These are phyloP conservation scores for Claviceps humidiphila DNA, from an alignment of 2,329 filamentous ascomycete genomes.

Conservation along the genomic window DNA sequence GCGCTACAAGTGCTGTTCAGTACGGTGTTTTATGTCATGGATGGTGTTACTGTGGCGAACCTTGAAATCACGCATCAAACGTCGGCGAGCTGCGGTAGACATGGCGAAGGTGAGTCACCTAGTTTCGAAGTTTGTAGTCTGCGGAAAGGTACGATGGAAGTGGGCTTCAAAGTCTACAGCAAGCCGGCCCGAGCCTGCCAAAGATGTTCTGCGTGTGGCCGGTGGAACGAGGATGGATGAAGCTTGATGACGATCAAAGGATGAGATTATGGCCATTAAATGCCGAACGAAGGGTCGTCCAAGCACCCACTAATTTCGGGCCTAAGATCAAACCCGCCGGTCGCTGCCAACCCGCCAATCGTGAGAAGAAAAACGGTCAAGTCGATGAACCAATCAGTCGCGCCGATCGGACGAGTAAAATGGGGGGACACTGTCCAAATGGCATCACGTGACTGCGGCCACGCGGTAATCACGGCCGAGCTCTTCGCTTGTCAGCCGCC, in stretches of 20 bases:
- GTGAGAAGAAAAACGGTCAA: not conserved
- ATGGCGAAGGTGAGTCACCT: conserved; percentile 16
- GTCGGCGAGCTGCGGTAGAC: conserved; percentile 90
- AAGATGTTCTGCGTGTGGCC: not conserved
- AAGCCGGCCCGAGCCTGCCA: not conserved
- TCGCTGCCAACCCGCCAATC: conserved; percentile 19
- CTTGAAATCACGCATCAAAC: conserved; percentile 99
- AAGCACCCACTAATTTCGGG: not conserved
- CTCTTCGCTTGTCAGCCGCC: not conserved
- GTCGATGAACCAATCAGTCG: conserved; percentile 7
- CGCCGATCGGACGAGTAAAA: not conserved
- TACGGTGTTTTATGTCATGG: too few species aligned
- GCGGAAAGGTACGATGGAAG: not conserved
- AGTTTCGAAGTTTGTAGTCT: not conserved
- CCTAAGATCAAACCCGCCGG: not conserved
- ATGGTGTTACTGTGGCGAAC: conserved; percentile 32
- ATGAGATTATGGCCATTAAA: not conserved
- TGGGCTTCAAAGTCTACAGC: not conserved
- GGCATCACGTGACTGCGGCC: not conserved
- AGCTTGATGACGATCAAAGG: conserved; percentile 9
- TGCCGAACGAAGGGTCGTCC: not conserved
- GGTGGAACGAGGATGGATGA: not conserved
- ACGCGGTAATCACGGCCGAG: not conserved
- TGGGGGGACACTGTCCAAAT: too few species aligned
- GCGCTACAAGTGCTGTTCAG: conserved; percentile 43